phyloP scores from a whole-genome alignment of 176 grass and related monocot genomes.

The Oryza coarctata region DNA sequence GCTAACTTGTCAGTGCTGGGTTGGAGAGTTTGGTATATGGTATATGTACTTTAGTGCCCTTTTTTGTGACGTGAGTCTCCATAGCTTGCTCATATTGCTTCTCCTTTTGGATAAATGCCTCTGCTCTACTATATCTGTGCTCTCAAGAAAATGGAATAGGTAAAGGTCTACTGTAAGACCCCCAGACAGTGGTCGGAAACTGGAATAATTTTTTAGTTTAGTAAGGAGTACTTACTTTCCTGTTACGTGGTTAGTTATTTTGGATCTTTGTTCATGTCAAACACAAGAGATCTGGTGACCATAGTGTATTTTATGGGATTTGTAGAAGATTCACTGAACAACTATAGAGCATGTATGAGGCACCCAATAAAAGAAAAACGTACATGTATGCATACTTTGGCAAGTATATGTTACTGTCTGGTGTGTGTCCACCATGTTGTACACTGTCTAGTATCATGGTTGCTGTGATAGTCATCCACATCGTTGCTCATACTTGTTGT shows the following conservation, averaged over 20 bases:
- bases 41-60: not conserved
- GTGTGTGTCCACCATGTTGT: not conserved
- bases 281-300: not conserved
- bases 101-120: not conserved
- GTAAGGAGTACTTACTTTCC: not conserved
- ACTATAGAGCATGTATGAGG: not conserved
- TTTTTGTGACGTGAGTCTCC: slow-evolving; percentile 22
- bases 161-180: not conserved
- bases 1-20: not conserved
- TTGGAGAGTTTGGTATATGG: not conserved
- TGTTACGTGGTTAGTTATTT: not conserved
- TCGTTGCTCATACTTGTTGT: not conserved
- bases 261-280: slow-evolving; percentile 7
- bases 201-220: not conserved
- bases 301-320: not conserved
- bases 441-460: not conserved
- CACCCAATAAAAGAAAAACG: not conserved
- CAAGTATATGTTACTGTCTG: not conserved
- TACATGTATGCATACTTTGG: not conserved
- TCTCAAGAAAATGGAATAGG: not conserved
- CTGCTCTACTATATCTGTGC: not conserved
- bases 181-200: not conserved
- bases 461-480: not conserved
- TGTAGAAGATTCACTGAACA: not conserved
- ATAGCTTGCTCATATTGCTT: not conserved